Evolutionary conservation across 148 eudicot species (phyloP), one percentile per base, ranked within the genome.

Genomic region (Polygonum aviculare): DNA sequence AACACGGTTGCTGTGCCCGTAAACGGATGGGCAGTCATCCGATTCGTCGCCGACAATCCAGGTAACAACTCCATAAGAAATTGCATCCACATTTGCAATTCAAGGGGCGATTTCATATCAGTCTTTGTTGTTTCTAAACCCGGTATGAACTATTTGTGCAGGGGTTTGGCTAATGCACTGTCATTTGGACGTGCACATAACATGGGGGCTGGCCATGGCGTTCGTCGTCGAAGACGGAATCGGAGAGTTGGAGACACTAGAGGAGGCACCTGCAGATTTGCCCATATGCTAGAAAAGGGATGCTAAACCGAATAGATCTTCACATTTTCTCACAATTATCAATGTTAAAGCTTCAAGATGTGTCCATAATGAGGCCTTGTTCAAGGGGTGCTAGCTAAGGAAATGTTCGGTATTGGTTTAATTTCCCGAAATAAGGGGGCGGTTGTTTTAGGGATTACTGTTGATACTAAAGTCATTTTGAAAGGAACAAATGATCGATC

Each of bases 1-100:
- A 94, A 94, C 54, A 94, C 97, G 19, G 95, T 87, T 31, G 88
- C 87, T 72, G 82, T 94, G 36, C 95, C 97, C 7, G 95, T 87
- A 18, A 86, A 87, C 5, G 98, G 98, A 54, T 93, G 98, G 98
- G 80, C 94, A 2, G 94, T 87, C 73, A 89, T 93, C 47, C 84
- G 98, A 85, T 93, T 93, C 35, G 98, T 93, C 12, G 98, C 98
- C 12, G 94, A 93, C 74, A 93, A 93, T 82, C 98, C 98, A 87
- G 98, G 98, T 91, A 84, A 62, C 10, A 44, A 44, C 10, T 44
- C 47, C 9, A 44, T 44, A 7, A 44, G 47, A 44, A 44, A 7
- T 57, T 9, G 12, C 4, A 14, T n/a, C 57, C 19, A 51, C 19
- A 9, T 51, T 51, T 51, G 5, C 18, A 50, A 50, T 50, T 44